Evolutionary conservation across 495 filamentous ascomycete genomes (phyloP).

Genomic region (Penicillium bovifimosum): DNA sequence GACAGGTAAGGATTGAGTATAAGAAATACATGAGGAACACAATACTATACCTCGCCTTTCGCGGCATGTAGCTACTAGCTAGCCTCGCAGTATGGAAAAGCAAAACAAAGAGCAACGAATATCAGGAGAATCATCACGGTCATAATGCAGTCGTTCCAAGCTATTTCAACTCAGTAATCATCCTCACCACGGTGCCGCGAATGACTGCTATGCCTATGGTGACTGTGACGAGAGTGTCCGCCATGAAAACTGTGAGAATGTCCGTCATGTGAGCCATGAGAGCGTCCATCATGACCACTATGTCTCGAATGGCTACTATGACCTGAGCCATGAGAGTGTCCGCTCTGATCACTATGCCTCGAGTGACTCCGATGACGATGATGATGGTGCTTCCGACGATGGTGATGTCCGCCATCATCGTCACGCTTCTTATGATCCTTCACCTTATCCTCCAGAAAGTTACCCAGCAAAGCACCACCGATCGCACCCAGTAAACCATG

Average conservation of each 20-base stretch:
- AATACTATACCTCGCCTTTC: not conserved
- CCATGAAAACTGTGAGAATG: not conserved
- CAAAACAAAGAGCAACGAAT: not conserved
- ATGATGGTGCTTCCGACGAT: slow-evolving; percentile 15
- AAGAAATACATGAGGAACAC: not conserved
- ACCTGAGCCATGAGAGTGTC: slow-evolving; percentile 10
- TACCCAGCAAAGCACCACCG: slow-evolving; percentile 46
- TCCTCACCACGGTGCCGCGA: slow-evolving; percentile 1
- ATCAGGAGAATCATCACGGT: not conserved
- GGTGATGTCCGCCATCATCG: slow-evolving; percentile 3
- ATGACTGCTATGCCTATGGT: not conserved
- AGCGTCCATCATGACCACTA: slow-evolving; percentile 11
- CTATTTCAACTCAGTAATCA: not conserved
- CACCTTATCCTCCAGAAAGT: slow-evolving; percentile 37
- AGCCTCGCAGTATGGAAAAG: not conserved
- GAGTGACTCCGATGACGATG: slow-evolving; percentile 26
- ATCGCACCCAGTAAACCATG: slow-evolving; percentile 47
- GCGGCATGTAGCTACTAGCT: not conserved
- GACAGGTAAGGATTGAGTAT: too few relatives aligned
- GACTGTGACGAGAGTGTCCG: not conserved
- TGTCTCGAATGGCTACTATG: slow-evolving; percentile 18
- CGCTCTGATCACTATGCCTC: slow-evolving; percentile 17
- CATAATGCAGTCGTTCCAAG: not conserved
- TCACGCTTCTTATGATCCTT: slow-evolving; percentile 26
- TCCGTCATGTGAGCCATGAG: slow-evolving; percentile 12